Conservation (phyloP, 176 grass and related monocot species). For the Oryza rufipogon region DNA sequence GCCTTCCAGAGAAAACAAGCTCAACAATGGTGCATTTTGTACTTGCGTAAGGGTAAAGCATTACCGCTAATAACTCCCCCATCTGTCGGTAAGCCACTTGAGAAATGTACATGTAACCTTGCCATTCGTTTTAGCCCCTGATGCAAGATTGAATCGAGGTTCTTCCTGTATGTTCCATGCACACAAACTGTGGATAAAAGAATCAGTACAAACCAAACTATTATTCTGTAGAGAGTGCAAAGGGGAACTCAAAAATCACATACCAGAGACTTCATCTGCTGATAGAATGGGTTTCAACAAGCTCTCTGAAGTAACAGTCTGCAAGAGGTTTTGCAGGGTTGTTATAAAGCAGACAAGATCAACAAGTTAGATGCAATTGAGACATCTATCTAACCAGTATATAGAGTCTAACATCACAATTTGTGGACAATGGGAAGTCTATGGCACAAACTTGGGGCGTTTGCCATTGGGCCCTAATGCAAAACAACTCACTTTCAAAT, state of each 20-base stretch:
- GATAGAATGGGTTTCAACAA: slow-evolving; percentile 88
- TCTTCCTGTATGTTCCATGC: slow-evolving; percentile 82
- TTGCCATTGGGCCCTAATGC: not conserved
- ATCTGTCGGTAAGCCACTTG: slow-evolving; percentile 74
- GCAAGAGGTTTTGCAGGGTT: slow-evolving; percentile 25
- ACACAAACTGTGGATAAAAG: slow-evolving; percentile 67
- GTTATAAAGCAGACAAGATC: not conserved
- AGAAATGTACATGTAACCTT: slow-evolving; percentile 92
- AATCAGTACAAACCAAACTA: slow-evolving; percentile 34
- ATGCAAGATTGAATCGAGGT: slow-evolving; percentile 76
- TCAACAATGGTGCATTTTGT: not conserved
- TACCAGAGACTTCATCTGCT: slow-evolving; percentile 74
- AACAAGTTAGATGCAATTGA: not conserved
- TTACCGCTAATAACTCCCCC: slow-evolving; percentile 83
- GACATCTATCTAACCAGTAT: slow-evolving; percentile 1
- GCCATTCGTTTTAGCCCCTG: slow-evolving; percentile 75
- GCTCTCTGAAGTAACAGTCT: slow-evolving; percentile 82
- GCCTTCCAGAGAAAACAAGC: not conserved
- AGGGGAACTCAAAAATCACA: not conserved
- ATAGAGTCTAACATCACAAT: not conserved
- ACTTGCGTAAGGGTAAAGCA: slow-evolving; percentile 7
- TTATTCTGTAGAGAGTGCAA: slow-evolving; percentile 23
- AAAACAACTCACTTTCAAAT: not conserved
- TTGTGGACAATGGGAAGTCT: not conserved
- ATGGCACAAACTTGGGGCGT: not conserved